phyloP scores from a whole-genome alignment of 192 early-diverging fungal species.

The Cladochytrium replicatum region DNA sequence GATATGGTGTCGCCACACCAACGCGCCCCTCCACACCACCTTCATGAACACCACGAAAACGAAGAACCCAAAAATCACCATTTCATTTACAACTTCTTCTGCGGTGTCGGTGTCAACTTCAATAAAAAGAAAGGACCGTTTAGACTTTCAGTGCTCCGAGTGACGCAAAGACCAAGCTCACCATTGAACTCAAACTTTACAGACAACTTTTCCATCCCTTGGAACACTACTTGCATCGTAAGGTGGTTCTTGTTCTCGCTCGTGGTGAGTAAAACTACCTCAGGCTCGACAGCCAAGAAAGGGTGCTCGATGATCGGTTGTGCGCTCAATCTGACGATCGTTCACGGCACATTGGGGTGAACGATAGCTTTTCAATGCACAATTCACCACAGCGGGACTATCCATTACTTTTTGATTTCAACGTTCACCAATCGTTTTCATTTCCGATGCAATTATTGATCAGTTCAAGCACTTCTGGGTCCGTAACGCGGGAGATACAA shows the following conservation, averaged over 20 bases:
- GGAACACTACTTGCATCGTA: constrained; percentile 64
- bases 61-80: no score
- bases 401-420: background rate
- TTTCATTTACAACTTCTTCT: constrained; percentile 69
- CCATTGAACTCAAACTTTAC: constrained; percentile 77
- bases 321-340: constrained; percentile 43
- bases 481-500: constrained; percentile 50
- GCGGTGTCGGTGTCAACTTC: constrained; percentile 63
- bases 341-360: background rate
- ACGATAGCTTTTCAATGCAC: no score
- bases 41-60: no score
- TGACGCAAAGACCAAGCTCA: background rate
- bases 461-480: constrained; percentile 55
- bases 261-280: constrained; percentile 53
- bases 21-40: no score
- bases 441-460: constrained; percentile 54
- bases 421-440: constrained; percentile 47
- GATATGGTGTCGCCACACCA: no score
- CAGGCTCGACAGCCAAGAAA: constrained; percentile 65
- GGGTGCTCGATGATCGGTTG: constrained; percentile 62
- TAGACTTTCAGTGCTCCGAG: background rate
- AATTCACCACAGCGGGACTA: background rate
- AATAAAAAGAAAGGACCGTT: no score
- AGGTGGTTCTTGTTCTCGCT: constrained; percentile 55
- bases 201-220: constrained; percentile 65